Evolutionary conservation across 2,329 filamentous ascomycete species (phyloP), one percentile per base, ranked within the genome.

Genomic region (Phialophora verrucosa): DNA sequence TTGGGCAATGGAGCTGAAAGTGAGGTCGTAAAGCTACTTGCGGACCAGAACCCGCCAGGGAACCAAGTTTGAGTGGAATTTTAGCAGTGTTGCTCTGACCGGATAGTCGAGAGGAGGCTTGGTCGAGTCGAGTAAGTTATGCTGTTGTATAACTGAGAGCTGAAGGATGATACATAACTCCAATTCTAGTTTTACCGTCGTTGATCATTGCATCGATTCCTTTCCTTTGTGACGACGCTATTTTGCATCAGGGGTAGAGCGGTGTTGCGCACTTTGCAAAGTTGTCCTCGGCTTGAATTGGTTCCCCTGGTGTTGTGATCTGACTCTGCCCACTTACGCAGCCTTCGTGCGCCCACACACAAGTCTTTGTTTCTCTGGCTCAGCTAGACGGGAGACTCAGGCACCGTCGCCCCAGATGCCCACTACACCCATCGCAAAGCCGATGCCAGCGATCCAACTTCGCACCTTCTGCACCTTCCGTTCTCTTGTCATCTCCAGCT

Each of bases 351-450:
- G 14, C 17, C 38, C 14, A 17, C 38, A 5, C 38, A 14, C 5
- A 42, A 42, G 38, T n/a, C 38, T 44, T n/a, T 44, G 14, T 44
- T 44, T n/a, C 17, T 14, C 49, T 6, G 10, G 49, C 27, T 23
- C 10, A 12, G 32, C 14, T 10, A 53, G n/a, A 25, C 49, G 17
- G 35, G 12, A 14, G 11, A 59, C 49, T 75, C 71, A 75, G 62
- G 73, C 74, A 32, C 76, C 75, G 70, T 83, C 81, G 1, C 81
- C 81, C 81, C 81, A 83, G 31, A 83, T 76, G 7, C 81, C 81
- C 49, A 83, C 78, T 61, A 83, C 78, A 23, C 78, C 79, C 76
- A 83, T 81, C 1, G 77, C 76, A 63, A 82, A 77, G 2, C 78
- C 81, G 58, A 79, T 51, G 0, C 79, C 80, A 49, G 78, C 76